phyloP scores from a whole-genome alignment of 805 yeast genomes.

The Lipomyces yamadae region DNA sequence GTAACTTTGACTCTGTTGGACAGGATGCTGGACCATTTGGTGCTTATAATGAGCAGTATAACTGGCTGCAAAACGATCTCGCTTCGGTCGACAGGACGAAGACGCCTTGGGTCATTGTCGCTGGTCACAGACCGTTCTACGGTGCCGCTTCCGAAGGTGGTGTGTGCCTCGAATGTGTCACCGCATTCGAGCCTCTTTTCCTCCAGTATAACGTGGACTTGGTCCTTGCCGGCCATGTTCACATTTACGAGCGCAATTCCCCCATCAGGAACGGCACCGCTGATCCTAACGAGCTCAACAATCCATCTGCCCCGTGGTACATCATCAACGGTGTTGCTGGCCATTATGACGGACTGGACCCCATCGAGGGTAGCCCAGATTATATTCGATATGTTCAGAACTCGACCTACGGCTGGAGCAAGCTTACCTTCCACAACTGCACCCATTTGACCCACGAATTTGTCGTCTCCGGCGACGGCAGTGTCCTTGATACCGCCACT shows the following conservation, averaged over 20 bases:
- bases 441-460: slow-evolving; percentile 43
- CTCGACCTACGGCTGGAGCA: slow-evolving; percentile 41
- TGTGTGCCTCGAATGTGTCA: slow-evolving; percentile 29
- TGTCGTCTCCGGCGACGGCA: slow-evolving; percentile 37
- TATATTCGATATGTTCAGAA: slow-evolving; percentile 8
- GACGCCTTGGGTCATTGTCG: slow-evolving; percentile 43
- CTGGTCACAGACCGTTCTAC: slow-evolving; percentile 44
- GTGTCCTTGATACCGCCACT: slow-evolving; percentile 40
- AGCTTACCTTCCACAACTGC: slow-evolving; percentile 41
- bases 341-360: slow-evolving; percentile 41
- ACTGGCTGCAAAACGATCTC: slow-evolving; percentile 41
- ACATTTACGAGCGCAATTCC: slow-evolving; percentile 39
- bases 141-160: slow-evolving; percentile 40
- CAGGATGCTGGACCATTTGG: slow-evolving; percentile 35
- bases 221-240: slow-evolving; percentile 41
- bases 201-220: slow-evolving; percentile 40
- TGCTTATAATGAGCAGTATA: slow-evolving; percentile 39
- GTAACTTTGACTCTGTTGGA: slow-evolving; percentile 28
- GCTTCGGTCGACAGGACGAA: slow-evolving; percentile 39
- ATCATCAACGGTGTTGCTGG: slow-evolving; percentile 43
- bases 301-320: slow-evolving; percentile 43
- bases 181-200: slow-evolving; percentile 40
- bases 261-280: slow-evolving; percentile 33
- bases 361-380: neutral
- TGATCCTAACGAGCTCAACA: slow-evolving; percentile 40